phyloP scores from a whole-genome alignment of 495 filamentous ascomycete species.

The Neurospora sp. region DNA sequence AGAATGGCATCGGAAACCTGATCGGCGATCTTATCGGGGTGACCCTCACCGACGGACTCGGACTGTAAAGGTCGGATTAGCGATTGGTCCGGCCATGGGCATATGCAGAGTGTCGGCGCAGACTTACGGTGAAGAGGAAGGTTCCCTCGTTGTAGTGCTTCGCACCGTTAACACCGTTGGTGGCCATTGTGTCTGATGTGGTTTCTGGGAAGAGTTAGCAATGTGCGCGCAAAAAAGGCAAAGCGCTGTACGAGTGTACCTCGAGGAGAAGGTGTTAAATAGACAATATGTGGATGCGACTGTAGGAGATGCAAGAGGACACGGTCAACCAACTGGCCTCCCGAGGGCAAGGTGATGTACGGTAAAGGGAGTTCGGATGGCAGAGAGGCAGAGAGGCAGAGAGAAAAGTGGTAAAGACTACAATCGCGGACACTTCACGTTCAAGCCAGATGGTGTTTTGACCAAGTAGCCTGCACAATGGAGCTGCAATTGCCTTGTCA shows the following conservation, averaged over 20 bases:
- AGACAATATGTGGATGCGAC: not conserved
- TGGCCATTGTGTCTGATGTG: slow-evolving; percentile 30
- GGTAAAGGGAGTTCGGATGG: not conserved
- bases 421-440: not conserved
- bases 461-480: not conserved
- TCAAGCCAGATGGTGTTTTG: not conserved
- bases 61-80: slow-evolving; percentile 42
- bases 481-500: not conserved
- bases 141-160: slow-evolving; percentile 52
- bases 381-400: not conserved
- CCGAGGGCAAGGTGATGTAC: not conserved
- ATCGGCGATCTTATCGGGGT: slow-evolving; percentile 97
- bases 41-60: slow-evolving; percentile 95
- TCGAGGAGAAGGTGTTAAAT: slow-evolving; percentile 11
- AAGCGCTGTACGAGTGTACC: not conserved
- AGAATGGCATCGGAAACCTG: slow-evolving; percentile 98
- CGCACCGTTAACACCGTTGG: slow-evolving; percentile 31
- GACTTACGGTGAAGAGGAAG: slow-evolving; percentile 85
- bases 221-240: not conserved
- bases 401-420: not conserved
- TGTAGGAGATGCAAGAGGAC: not conserved
- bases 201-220: slow-evolving; percentile 54
- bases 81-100: not conserved
- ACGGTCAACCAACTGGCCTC: not conserved
- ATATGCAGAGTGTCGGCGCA: not conserved